A percentile compares a stretch with the other conserved stretches of the same genome.
These are phyloP conservation scores for Trichophyton rubrum DNA, from an alignment of 2,329 filamentous ascomycete genomes.

Conservation along the genomic window DNA sequence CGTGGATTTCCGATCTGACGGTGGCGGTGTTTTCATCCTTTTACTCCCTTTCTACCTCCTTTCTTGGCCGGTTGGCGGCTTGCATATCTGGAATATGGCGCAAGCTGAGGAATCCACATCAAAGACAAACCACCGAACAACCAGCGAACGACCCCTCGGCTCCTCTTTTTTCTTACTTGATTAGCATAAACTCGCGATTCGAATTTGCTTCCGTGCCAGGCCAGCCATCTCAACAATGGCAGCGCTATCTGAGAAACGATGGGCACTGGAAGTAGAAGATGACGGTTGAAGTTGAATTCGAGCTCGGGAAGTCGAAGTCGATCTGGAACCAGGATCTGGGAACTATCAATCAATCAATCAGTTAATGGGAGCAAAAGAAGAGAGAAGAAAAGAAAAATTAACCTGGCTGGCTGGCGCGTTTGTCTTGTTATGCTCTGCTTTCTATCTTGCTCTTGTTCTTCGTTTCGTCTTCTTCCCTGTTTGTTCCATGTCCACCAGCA, in stretches of 20 bases:
- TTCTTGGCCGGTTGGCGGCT: not conserved
- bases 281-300: not conserved
- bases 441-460: not conserved
- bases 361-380: too few relatives aligned
- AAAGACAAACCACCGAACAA: not conserved
- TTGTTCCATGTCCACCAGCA: not conserved
- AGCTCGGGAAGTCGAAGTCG: not conserved
- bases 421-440: not conserved
- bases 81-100: slow-evolving; percentile 5
- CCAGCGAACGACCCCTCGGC: not conserved
- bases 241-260: not conserved
- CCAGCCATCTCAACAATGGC: not conserved
- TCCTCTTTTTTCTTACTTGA: not conserved
- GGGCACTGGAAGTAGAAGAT: not conserved
- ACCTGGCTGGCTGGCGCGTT: not conserved
- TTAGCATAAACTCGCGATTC: too few relatives aligned
- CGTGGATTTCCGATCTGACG: not conserved
- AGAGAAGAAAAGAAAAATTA: too few relatives aligned
- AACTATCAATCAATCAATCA: not conserved
- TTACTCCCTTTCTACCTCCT: not conserved
- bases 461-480: not conserved
- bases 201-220: not conserved
- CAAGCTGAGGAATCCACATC: not conserved
- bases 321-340: not conserved
- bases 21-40: not conserved